Evolutionary conservation across 225 moss, liverwort and hornwort species (phyloP).

Genomic region (Bryum argenteum): DNA sequence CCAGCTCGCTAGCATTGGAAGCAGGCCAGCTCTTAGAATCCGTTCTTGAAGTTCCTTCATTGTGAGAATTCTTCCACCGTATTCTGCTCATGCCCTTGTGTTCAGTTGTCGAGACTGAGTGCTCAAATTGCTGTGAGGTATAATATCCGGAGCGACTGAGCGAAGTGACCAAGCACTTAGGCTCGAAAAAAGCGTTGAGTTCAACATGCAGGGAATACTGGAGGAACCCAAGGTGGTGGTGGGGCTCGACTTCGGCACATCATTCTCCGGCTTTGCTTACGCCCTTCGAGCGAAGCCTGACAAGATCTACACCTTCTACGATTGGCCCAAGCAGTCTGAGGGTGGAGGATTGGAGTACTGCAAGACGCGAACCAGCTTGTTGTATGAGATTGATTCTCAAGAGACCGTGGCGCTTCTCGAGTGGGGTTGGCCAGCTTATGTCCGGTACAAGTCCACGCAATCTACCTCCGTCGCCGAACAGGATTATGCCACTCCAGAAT

Average conservation of each 20-base stretch:
- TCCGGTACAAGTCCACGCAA: background rate
- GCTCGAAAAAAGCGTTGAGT: too few relatives aligned
- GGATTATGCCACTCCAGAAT: background rate
- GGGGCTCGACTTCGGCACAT: constrained; percentile 20
- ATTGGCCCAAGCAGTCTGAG: constrained; percentile 4
- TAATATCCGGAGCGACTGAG: too few relatives aligned
- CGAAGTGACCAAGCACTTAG: too few relatives aligned
- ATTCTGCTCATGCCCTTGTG: too few relatives aligned
- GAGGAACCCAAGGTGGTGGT: constrained; percentile 31
- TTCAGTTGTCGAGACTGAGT: too few relatives aligned
- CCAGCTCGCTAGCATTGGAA: too few relatives aligned
- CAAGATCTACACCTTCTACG: background rate
- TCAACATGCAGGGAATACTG: background rate
- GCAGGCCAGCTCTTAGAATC: too few relatives aligned
- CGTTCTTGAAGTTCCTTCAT: too few relatives aligned
- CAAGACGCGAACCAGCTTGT: background rate
- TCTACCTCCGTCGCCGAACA: background rate
- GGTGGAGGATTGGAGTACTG: background rate
- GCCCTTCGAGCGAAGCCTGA: background rate
- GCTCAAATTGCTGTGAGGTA: too few relatives aligned
- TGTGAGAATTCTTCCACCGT: too few relatives aligned
- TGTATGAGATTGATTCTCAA: background rate
- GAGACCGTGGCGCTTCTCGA: background rate
- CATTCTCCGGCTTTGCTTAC: constrained; percentile 27
- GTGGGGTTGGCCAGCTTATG: constrained; percentile 8